Evolutionary conservation across 169 alveolate species (phyloP).

Genomic region (Plasmodium vivax): DNA sequence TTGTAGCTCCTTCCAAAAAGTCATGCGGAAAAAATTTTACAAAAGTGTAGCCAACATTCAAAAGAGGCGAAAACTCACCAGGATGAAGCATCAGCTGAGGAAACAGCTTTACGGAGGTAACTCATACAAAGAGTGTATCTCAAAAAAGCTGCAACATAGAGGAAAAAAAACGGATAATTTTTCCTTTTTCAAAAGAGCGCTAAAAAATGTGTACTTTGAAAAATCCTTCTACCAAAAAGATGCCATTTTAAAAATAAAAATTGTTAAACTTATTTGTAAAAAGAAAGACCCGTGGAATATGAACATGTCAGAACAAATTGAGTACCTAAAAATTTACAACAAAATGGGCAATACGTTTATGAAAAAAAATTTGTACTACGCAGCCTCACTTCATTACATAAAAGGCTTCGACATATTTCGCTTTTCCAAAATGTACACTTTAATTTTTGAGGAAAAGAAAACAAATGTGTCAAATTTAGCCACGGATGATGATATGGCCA

Average conservation of each 20-base stretch:
- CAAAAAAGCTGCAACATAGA: background rate
- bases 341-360: slow-evolving; percentile 59
- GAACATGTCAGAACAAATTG: slow-evolving; percentile 61
- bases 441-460: slow-evolving; percentile 73
- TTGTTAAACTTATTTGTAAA: slow-evolving; percentile 69
- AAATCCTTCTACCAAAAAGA: slow-evolving; percentile 49
- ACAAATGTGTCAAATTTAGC: background rate
- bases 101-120: background rate
- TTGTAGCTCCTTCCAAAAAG: background rate
- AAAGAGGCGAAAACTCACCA: background rate
- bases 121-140: background rate
- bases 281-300: slow-evolving; percentile 76
- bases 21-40: slow-evolving; percentile 1
- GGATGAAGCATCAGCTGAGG: background rate
- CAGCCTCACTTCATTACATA: slow-evolving; percentile 69
- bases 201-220: slow-evolving; percentile 63
- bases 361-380: slow-evolving; percentile 25
- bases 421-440: slow-evolving; percentile 55
- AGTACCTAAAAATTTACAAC: slow-evolving; percentile 55
- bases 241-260: slow-evolving; percentile 64
- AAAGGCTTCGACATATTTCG: slow-evolving; percentile 62
- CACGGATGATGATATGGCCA: background rate
- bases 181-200: background rate
- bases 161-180: background rate
- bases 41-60: slow-evolving; percentile 23